phyloP scores from a whole-genome alignment of 2,329 filamentous ascomycete genomes.

The Sodiomyces alkalinus region DNA sequence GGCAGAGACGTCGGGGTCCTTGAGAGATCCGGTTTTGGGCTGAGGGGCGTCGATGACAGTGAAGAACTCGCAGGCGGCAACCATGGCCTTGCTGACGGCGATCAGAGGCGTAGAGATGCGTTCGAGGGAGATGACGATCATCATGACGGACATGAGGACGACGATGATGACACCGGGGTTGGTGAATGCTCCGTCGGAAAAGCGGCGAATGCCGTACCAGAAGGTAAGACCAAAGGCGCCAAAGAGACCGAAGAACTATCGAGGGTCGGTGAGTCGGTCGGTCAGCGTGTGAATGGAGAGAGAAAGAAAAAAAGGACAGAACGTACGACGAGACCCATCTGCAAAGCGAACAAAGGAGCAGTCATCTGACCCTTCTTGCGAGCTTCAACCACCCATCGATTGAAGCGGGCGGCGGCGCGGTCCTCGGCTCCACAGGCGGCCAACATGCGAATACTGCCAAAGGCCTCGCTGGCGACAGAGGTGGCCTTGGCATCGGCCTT shows the following conservation, averaged over 20 bases:
- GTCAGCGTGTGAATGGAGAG: no score
- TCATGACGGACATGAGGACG: conserved; percentile 42
- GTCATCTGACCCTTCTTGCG: conserved; percentile 31
- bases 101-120: conserved; percentile 42
- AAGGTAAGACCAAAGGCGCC: conserved; percentile 41
- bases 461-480: conserved; percentile 44
- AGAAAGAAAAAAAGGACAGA: no score
- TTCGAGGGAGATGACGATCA: conserved; percentile 40
- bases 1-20: conserved; percentile 20
- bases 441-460: conserved; percentile 45
- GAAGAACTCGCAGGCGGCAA: conserved; percentile 43
- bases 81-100: conserved; percentile 40
- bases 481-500: conserved; percentile 41
- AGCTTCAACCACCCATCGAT: conserved; percentile 38
- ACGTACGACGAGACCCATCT: conserved; percentile 34
- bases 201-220: conserved; percentile 44
- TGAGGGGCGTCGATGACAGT: conserved; percentile 34
- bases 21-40: conserved; percentile 19
- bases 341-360: conserved; percentile 33
- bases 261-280: not conserved
- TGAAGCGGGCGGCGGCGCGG: conserved; percentile 36
- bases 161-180: conserved; percentile 39
- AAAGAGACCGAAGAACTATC: conserved; percentile 36
- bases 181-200: conserved; percentile 27
- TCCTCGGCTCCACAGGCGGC: conserved; percentile 46